Conservation (phyloP, 495 filamentous ascomycete genomes). For the Ramalina peruviana region DNA sequence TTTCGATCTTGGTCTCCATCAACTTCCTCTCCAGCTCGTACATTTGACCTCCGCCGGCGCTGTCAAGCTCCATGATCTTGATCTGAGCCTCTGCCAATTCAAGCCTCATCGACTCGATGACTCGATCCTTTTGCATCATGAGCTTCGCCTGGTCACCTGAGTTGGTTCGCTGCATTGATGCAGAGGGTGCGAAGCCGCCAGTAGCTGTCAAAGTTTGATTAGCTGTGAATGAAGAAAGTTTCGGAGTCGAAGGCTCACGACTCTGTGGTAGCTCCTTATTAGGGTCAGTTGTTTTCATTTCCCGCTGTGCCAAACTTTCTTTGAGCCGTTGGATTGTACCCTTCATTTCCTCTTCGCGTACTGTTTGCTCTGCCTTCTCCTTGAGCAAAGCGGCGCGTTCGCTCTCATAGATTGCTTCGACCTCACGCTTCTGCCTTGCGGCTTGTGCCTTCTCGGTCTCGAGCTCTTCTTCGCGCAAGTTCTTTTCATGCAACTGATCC, state of each 20-base stretch:
- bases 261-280: slow-evolving; percentile 52
- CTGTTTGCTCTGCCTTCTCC: slow-evolving; percentile 78
- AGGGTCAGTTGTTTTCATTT: slow-evolving; percentile 44
- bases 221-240: not conserved
- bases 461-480: slow-evolving; percentile 63
- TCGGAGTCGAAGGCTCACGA: slow-evolving; percentile 37
- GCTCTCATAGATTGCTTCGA: slow-evolving; percentile 78
- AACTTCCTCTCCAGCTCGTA: slow-evolving; percentile 79
- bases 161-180: slow-evolving; percentile 58
- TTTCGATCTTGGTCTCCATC: slow-evolving; percentile 82
- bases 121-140: slow-evolving; percentile 83
- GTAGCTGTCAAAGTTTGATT: slow-evolving; percentile 26
- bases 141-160: slow-evolving; percentile 78
- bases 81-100: slow-evolving; percentile 92
- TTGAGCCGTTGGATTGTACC: slow-evolving; percentile 77
- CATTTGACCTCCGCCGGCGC: slow-evolving; percentile 69
- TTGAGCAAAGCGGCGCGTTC: slow-evolving; percentile 77
- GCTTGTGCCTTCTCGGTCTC: slow-evolving; percentile 68
- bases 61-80: slow-evolving; percentile 88
- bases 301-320: slow-evolving; percentile 66
- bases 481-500: slow-evolving; percentile 68
- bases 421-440: slow-evolving; percentile 66
- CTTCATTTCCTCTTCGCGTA: slow-evolving; percentile 79
- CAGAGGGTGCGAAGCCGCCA: slow-evolving; percentile 75
- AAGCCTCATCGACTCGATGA: slow-evolving; percentile 82